Base-by-base conservation (phyloP, 495 filamentous ascomycete genomes). In the Staphylotrichum tortipilum region DNA sequence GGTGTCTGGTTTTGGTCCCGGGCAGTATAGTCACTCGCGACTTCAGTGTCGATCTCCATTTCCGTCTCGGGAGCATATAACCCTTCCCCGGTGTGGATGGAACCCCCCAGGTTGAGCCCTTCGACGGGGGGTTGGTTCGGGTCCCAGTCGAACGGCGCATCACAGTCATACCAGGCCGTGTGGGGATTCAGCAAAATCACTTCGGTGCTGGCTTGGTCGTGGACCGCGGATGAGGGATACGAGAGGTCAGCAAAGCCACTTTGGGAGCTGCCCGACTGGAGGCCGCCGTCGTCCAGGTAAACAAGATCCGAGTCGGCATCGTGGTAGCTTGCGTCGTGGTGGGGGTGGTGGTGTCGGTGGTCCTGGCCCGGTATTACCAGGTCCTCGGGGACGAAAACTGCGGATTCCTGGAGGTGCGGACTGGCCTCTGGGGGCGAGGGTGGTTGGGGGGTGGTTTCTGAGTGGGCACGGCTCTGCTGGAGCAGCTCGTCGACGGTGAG, bases 401-500 rank as follows among this genome's bases (percentile, higher is more conserved):
- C n/a, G n/a, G n/a, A n/a, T n/a, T n/a, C n/a, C n/a, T n/a, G n/a
- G n/a, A n/a, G n/a, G n/a, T n/a, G n/a, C n/a, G n/a, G n/a, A n/a
- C n/a, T n/a, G n/a, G n/a, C n/a, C n/a, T n/a, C n/a, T n/a, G n/a
- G n/a, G n/a, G n/a, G n/a, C n/a, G n/a, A n/a, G n/a, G n/a, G n/a
- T n/a, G n/a, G n/a, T n/a, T n/a, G n/a, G n/a, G n/a, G n/a, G 6
- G 40, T 17, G 33, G 49, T 39, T 26, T 43, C 37, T 22, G 21
- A 24, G 44, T 37, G 52, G 29, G 39, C 15, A 5, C 56, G 54
- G n/a, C 52, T 44, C 37, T 58, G 56, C 22, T 54, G 52, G 34
- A 65, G 50, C 38, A 65, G 49, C 49, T 65, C 62, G 41, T 65
- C 62, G 19, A 63, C 53, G 5, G 57, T 61, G 31, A 65, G 44